Base-by-base conservation (phyloP, 1,284 basidiomycete genomes). In the Dichomitus squalens region DNA sequence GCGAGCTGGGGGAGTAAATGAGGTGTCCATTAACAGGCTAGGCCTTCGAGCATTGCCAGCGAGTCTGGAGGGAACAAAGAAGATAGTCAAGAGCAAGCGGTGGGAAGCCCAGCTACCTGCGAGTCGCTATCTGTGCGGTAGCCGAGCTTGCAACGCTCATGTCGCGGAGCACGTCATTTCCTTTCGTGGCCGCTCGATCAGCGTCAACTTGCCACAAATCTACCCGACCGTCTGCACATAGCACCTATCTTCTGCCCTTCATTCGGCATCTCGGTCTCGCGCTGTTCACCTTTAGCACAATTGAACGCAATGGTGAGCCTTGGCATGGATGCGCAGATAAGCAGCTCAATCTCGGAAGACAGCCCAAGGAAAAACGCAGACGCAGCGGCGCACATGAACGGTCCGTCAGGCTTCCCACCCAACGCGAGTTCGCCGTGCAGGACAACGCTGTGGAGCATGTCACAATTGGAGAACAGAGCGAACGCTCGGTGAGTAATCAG, bases 341-440 rank as follows among this genome's bases (percentile, higher is more conserved):
- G 27, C 7, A 4, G n/a, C 56, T 59, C 18, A 63, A 43, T 12
- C 47, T 25, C 35, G 58, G 38, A 62, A 62, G 53, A 5, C 67
- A 89, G 87, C 87, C 87, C 20, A 88, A 84, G 71, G 86, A 80
- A 64, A 73, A 73, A 49, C 78, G 79, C 57, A 73, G 70, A 59
- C 79, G 81, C 54, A 70, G 68, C n/a, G 68, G 68, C 31, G 73
- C 65, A 3, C 87, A 88, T 64, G 75, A 77, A 35, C 73, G 79
- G 40, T 81, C 85, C n/a, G 83, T 75, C 47, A 81, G 78, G 63
- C 69, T 80, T 7, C 64, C 70, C 41, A 49, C 31, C 29, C 82
- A 79, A 59, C 78, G 81, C 36, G 73, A 75, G 38, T 84, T 83
- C 60, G 78, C 80, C 3, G 74, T 78, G 8, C 76, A 81, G 59